phyloP scores from a whole-genome alignment of 352 stramenopile species.

The Thraustotheca clavata region DNA sequence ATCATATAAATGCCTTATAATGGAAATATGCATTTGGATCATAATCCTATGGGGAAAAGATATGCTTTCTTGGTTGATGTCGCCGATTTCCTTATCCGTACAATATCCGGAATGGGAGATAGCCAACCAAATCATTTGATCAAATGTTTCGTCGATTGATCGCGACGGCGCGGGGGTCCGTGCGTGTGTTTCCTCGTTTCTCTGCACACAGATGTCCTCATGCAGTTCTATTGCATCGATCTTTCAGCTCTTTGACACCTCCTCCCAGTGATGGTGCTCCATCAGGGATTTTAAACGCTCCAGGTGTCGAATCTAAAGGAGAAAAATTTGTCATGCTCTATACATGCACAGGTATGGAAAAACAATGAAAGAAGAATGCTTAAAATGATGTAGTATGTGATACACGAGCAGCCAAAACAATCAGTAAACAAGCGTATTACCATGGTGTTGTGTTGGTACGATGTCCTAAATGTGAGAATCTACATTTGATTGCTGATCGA shows the following conservation, averaged over 20 bases:
- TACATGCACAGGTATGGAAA: constrained; percentile 82
- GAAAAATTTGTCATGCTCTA: constrained; percentile 98
- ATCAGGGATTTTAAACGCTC: constrained; percentile 23
- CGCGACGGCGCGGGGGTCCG: neutral
- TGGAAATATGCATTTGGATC: no score
- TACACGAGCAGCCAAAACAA: constrained; percentile 95
- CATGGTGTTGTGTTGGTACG: constrained; percentile 96
- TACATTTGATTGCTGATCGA: constrained; percentile 97
- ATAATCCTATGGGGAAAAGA: no score
- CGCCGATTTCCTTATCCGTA: no score
- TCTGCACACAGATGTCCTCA: neutral
- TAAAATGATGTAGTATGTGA: constrained; percentile 81
- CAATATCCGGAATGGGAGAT: no score
- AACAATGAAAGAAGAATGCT: no score
- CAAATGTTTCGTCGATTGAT: neutral
- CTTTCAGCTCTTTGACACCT: neutral
- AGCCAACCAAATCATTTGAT: neutral
- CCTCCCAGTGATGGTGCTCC: neutral
- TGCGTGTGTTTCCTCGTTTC: neutral
- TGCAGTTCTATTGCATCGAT: neutral
- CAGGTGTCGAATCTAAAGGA: constrained; percentile 65
- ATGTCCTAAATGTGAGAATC: constrained; percentile 96
- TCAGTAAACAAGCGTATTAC: constrained; percentile 95
- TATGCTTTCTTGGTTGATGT: no score
- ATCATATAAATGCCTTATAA: no score